These are phyloP conservation scores for Asterionellopsis glacialis DNA, from an alignment of 108 stramenopile genomes.

Conservation along the genomic window DNA sequence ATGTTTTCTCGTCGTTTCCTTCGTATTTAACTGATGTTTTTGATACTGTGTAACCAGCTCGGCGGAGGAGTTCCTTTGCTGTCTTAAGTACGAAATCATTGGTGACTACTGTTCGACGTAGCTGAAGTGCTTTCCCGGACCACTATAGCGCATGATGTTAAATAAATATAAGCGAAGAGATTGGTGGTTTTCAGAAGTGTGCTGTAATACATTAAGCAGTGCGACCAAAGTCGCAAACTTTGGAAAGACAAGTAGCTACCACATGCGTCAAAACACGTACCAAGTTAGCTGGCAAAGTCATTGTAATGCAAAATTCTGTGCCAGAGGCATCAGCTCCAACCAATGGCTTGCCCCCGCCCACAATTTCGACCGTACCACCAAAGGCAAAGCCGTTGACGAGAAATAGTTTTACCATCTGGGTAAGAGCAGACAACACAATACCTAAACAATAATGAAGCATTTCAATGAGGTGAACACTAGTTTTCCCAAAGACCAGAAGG, in stretches of 20 bases:
- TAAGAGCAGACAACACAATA: constrained; percentile 32
- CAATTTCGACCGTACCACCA: constrained; percentile 44
- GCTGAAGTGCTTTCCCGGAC: constrained; percentile 62
- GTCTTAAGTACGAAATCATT: constrained; percentile 54
- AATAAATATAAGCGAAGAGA: too few species aligned
- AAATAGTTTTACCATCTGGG: constrained; percentile 69
- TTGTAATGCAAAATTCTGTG: constrained; percentile 37
- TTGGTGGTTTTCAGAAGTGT: too few species aligned
- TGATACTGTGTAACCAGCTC: constrained; percentile 43
- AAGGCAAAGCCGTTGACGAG: constrained; percentile 74
- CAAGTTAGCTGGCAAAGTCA: constrained; percentile 64
- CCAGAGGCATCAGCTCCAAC: constrained; percentile 22
- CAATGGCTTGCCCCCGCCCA: constrained; percentile 3
- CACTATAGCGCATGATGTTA: constrained; percentile 16
- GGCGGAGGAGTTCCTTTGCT: constrained; percentile 30
- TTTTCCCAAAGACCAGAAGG: background rate
- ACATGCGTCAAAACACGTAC: too few species aligned
- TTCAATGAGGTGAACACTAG: background rate
- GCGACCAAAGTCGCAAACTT: too few species aligned
- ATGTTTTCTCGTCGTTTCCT: constrained; percentile 19
- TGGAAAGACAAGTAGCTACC: too few species aligned
- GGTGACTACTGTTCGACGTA: constrained; percentile 7
- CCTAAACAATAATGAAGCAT: background rate
- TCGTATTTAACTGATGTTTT: constrained; percentile 59
- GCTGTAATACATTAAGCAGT: too few species aligned